Conservation (phyloP, 1,284 basidiomycete genomes). For the Mrakiaceae sp. region DNA sequence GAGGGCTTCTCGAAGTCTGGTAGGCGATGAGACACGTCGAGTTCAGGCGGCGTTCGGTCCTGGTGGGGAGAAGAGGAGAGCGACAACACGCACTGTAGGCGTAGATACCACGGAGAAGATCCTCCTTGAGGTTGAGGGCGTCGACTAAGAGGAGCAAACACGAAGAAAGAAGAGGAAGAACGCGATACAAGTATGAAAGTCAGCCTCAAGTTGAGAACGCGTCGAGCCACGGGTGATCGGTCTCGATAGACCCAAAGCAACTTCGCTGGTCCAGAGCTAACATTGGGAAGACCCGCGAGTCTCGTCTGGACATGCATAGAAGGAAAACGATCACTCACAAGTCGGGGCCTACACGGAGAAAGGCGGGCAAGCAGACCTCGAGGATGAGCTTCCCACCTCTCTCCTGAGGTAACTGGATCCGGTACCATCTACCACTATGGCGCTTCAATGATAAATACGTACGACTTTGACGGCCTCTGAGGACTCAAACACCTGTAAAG, state of each 20-base stretch:
- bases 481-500: slow-evolving; percentile 82
- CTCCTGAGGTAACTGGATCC: neutral
- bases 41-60: neutral
- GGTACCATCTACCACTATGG: neutral
- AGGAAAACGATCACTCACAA: slow-evolving; percentile 26
- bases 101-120: slow-evolving; percentile 92
- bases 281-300: too few relatives aligned
- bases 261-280: too few relatives aligned
- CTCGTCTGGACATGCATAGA: too few relatives aligned
- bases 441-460: slow-evolving; percentile 24
- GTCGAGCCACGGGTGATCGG: too few relatives aligned
- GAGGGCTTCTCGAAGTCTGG: slow-evolving; percentile 97
- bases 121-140: slow-evolving; percentile 87
- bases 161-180: neutral
- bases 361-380: slow-evolving; percentile 21
- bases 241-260: too few relatives aligned
- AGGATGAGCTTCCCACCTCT: slow-evolving; percentile 14
- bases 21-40: neutral
- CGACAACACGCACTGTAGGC: slow-evolving; percentile 71
- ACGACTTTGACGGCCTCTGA: slow-evolving; percentile 78
- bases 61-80: neutral
- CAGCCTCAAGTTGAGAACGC: too few relatives aligned
- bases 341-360: slow-evolving; percentile 36
- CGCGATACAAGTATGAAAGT: too few relatives aligned
- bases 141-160: slow-evolving; percentile 39